A percentile compares a stretch with the other conserved stretches of the same genome.
These are phyloP conservation scores for Trebouxiophyceae sp. DNA, from an alignment of 163 green algal species.

Conservation along the genomic window DNA sequence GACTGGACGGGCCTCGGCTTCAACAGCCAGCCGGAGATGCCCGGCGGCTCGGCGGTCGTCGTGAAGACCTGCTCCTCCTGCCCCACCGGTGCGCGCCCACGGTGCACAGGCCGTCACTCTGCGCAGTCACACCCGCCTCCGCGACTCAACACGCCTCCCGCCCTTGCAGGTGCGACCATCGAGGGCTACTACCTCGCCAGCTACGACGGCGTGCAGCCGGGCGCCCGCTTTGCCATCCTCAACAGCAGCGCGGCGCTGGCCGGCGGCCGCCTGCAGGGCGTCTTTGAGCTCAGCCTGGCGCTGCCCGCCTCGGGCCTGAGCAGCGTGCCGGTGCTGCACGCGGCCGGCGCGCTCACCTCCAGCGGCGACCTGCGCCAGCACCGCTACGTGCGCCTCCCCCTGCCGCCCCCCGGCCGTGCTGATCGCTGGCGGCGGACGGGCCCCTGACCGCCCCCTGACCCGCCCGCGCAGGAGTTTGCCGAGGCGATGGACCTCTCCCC, in stretches of 20 bases:
- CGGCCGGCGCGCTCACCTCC: not conserved
- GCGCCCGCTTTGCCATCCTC: not conserved
- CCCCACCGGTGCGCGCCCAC: not conserved
- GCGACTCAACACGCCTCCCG: too few species aligned
- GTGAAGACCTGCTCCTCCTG: not conserved
- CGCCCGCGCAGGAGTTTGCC: too few species aligned
- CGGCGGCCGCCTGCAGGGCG: not conserved
- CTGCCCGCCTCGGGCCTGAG: not conserved
- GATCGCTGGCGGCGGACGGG: too few species aligned
- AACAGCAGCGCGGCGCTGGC: not conserved
- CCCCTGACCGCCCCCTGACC: too few species aligned
- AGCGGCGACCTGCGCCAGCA: not conserved
- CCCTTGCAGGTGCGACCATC: not conserved
- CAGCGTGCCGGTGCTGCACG: not conserved
- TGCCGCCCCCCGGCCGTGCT: too few species aligned
- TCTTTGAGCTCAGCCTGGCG: not conserved
- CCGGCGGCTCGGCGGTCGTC: not conserved
- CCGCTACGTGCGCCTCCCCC: not conserved
- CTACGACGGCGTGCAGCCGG: not conserved
- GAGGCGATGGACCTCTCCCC: too few species aligned
- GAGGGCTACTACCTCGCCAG: not conserved
- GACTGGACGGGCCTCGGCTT: not conserved
- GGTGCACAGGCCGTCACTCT: too few species aligned
- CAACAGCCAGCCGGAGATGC: not conserved
- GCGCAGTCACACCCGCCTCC: too few species aligned